Evolutionary conservation across 164 flowering plant species (phyloP).

Genomic region (Houttuynia cordata): DNA sequence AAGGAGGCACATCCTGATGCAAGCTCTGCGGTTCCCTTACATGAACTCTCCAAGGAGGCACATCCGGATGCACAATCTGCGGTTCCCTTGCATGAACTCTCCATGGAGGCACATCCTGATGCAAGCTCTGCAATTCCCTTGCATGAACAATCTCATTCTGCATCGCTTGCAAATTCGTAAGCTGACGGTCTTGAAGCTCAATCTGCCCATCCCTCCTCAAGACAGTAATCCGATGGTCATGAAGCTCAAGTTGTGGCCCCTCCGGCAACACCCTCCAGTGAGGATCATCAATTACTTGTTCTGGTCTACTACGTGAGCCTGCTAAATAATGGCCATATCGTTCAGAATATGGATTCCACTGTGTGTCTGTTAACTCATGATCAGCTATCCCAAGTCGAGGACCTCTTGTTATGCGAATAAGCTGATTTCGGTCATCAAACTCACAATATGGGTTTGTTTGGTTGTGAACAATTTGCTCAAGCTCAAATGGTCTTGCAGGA

Average conservation of each 20-base stretch:
- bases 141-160: background rate
- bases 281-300: background rate
- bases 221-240: conserved; percentile 2
- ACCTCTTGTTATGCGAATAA: background rate
- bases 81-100: too few relatives aligned
- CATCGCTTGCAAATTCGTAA: background rate
- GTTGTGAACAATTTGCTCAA: background rate
- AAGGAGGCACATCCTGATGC: too few relatives aligned
- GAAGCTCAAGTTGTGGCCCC: conserved; percentile 9
- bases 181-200: background rate
- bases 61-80: too few relatives aligned
- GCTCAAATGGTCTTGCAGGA: background rate
- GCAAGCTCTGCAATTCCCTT: background rate
- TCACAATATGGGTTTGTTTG: background rate
- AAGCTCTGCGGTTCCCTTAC: too few relatives aligned
- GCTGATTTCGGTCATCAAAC: background rate
- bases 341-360: background rate
- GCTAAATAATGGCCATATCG: background rate
- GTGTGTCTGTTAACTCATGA: background rate
- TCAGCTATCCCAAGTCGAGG: background rate
- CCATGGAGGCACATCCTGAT: background rate
- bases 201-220: background rate
- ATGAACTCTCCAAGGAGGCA: too few relatives aligned
- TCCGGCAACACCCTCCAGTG: background rate
- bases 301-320: background rate